A percentile compares a stretch with the other conserved stretches of the same genome.
These are phyloP conservation scores for Cucurbita ficifolia DNA, from an alignment of 306 rosid species.

Conservation along the genomic window DNA sequence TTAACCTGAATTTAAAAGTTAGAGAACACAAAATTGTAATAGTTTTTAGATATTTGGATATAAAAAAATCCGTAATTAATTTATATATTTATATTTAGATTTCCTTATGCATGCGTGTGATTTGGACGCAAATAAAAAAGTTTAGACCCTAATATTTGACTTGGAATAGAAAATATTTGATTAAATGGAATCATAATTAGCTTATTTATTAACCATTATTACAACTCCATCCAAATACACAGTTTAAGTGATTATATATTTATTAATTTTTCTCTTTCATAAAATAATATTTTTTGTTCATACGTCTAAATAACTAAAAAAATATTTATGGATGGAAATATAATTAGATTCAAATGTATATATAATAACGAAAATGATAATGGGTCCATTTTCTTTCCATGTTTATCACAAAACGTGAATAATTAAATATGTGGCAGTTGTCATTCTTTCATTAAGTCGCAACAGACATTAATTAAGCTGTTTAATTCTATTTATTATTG, in stretches of 20 bases:
- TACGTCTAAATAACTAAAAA: not conserved
- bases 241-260: not conserved
- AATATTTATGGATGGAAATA: not conserved
- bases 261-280: too few species aligned
- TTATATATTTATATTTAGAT: too few species aligned
- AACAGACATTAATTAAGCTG: constrained; percentile 1
- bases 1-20: too few species aligned
- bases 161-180: not conserved
- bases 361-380: not conserved
- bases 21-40: too few species aligned
- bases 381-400: not conserved
- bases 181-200: not conserved
- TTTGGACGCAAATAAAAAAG: not conserved
- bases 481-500: not conserved
- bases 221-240: not conserved
- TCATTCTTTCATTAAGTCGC: not conserved
- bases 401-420: not conserved
- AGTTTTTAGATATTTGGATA: too few species aligned
- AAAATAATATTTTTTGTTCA: not conserved
- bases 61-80: too few species aligned
- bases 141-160: not conserved
- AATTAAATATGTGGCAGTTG: not conserved
- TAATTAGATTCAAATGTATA: not conserved
- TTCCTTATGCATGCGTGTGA: constrained; percentile 2
- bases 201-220: not conserved